phyloP scores from a whole-genome alignment of 1,284 basidiomycete genomes.

The Sporisorium scitamineum region DNA sequence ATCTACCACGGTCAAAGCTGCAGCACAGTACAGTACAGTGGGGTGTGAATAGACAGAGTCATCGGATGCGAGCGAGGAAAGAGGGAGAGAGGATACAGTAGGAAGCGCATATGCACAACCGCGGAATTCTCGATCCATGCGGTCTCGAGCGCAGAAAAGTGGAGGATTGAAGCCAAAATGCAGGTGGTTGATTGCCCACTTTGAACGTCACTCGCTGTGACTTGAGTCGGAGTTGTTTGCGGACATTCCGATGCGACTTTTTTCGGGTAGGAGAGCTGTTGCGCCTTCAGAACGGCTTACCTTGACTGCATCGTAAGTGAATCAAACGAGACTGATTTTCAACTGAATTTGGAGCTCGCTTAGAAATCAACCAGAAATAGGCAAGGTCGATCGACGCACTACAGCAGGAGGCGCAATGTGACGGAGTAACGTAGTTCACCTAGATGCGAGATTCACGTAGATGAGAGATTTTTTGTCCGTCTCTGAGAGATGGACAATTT shows the following conservation, averaged over 20 bases:
- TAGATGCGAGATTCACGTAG: too few species aligned
- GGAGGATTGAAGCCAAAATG: neutral
- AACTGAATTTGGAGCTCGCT: slow-evolving; percentile 1
- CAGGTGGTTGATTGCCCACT: too few species aligned
- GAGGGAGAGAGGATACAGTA: too few species aligned
- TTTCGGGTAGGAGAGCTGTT: neutral
- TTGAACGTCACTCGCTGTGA: too few species aligned
- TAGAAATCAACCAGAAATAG: neutral
- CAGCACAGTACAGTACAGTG: neutral
- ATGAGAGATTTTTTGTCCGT: too few species aligned
- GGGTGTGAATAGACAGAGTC: neutral
- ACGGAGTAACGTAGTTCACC: too few species aligned
- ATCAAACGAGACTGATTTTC: neutral
- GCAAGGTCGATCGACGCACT: slow-evolving; percentile 2
- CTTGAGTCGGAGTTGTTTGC: neutral
- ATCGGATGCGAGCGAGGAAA: neutral
- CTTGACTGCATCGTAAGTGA: neutral
- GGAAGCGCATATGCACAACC: slow-evolving; percentile 11
- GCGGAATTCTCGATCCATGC: slow-evolving; percentile 4
- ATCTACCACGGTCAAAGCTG: neutral
- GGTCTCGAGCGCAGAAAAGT: neutral
- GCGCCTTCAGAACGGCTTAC: neutral
- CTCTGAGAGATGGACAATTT: too few species aligned
- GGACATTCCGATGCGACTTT: slow-evolving; percentile 2
- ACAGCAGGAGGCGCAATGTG: too few species aligned